Conservation (phyloP, 495 filamentous ascomycete genomes). For the Penicillium roqueforti region DNA sequence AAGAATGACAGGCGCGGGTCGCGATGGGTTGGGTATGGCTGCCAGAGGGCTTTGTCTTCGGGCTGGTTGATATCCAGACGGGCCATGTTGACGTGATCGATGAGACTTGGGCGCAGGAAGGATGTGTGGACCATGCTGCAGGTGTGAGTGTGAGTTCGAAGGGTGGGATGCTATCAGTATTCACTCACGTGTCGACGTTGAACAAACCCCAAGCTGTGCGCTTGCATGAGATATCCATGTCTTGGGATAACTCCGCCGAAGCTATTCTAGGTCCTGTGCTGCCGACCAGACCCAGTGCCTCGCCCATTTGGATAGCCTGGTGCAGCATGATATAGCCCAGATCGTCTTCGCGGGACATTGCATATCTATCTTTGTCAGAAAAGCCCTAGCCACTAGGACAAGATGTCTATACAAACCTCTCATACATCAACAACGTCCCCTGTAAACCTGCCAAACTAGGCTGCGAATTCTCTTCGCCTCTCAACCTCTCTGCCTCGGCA, state of each 20-base stretch:
- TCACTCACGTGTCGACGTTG: slow-evolving; percentile 43
- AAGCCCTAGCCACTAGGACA: not conserved
- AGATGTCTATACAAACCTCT: slow-evolving; percentile 24
- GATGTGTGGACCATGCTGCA: slow-evolving; percentile 39
- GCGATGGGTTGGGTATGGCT: slow-evolving; percentile 39
- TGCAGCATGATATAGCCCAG: slow-evolving; percentile 43
- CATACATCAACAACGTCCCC: slow-evolving; percentile 41
- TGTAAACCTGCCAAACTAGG: slow-evolving; percentile 37
- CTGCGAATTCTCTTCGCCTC: slow-evolving; percentile 19
- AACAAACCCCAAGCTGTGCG: slow-evolving; percentile 44
- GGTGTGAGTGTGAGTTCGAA: not conserved
- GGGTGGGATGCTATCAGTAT: too few species aligned
- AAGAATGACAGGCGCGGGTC: slow-evolving; percentile 29
- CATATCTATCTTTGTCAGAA: slow-evolving; percentile 25
- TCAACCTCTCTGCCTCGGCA: slow-evolving; percentile 39
- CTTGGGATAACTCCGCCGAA: slow-evolving; percentile 23
- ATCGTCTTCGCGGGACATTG: slow-evolving; percentile 41
- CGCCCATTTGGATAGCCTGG: slow-evolving; percentile 37
- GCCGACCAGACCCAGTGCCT: slow-evolving; percentile 36
- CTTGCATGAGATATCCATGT: slow-evolving; percentile 35
- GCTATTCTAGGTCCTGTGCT: slow-evolving; percentile 18
- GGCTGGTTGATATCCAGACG: slow-evolving; percentile 16
- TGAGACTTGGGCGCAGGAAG: slow-evolving; percentile 38
- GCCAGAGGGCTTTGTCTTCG: slow-evolving; percentile 28
- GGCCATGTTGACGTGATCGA: slow-evolving; percentile 34